A percentile compares a stretch with the other conserved stretches of the same genome.
phyloP scores from a whole-genome alignment of 768 basidiomycete genomes.

The Tylopilus sp. region DNA sequence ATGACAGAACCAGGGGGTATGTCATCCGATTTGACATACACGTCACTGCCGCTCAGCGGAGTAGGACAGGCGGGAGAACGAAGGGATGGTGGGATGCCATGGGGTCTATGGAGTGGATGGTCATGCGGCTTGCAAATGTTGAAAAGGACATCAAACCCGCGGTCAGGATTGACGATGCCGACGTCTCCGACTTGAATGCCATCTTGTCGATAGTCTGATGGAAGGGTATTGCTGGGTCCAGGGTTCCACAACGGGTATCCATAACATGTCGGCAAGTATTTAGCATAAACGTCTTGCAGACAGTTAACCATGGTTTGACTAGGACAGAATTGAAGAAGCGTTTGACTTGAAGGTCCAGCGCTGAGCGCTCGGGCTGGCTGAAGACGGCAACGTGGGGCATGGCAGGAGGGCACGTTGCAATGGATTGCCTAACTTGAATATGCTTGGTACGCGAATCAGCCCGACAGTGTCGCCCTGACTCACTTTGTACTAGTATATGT shows the following conservation, averaged over 20 bases:
- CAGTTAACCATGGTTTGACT: background rate
- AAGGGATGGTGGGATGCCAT: background rate
- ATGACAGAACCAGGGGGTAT: background rate
- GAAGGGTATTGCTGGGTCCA: background rate
- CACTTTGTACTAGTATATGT: no score
- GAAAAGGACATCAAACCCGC: background rate
- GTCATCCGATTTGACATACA: background rate
- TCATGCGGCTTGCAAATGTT: background rate
- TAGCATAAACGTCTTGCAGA: background rate
- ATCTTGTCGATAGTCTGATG: background rate
- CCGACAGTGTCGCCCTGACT: no score
- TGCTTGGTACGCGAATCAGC: no score
- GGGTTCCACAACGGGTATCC: background rate
- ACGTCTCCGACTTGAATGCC: background rate
- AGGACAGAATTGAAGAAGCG: no score
- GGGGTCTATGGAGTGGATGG: background rate
- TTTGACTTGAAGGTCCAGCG: no score
- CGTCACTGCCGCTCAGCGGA: background rate
- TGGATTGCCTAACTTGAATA: no score
- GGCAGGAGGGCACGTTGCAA: no score
- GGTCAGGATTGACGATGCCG: background rate
- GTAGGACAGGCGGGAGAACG: background rate
- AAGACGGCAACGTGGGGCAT: no score
- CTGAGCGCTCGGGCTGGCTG: no score
- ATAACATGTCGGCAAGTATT: background rate